Conservation (phyloP, 148 eudicot species). For the Agrostemma githago region DNA sequence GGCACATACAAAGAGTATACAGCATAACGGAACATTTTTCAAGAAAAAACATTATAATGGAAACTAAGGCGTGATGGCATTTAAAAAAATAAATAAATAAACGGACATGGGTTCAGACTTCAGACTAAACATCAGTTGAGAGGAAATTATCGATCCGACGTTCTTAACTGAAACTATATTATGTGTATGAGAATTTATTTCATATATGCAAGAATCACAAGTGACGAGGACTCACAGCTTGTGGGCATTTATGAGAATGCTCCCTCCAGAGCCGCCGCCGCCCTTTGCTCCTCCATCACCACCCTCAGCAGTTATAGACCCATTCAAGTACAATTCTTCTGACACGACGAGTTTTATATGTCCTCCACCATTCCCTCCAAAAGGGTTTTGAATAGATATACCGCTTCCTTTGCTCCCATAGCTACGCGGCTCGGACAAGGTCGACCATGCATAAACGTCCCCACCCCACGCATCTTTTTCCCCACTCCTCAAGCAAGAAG, state of each 20-base stretch:
- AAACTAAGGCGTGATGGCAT: background rate
- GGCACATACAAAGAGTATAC: too few species aligned
- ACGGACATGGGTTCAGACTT: background rate
- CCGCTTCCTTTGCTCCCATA: constrained; percentile 87
- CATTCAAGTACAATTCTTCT: constrained; percentile 53
- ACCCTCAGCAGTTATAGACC: constrained; percentile 68
- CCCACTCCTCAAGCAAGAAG: constrained; percentile 59
- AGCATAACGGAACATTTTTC: background rate
- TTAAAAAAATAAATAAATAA: background rate
- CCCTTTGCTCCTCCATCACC: constrained; percentile 71
- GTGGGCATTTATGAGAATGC: constrained; percentile 53
- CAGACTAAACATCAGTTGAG: background rate
- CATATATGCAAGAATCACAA: background rate
- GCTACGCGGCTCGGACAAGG: constrained; percentile 60
- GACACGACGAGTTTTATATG: constrained; percentile 45
- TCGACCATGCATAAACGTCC: constrained; percentile 78
- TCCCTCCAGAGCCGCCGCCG: constrained; percentile 94
- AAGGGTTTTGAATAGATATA: constrained; percentile 39
- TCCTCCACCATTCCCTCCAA: constrained; percentile 80
- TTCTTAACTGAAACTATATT: background rate
- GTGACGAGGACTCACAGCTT: constrained; percentile 62
- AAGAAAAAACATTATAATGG: background rate
- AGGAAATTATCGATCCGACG: background rate
- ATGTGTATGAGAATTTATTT: background rate
- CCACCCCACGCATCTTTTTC: constrained; percentile 62